Evolutionary conservation across 1,284 basidiomycete genomes (phyloP).

Genomic region (Ustilago sp.): DNA sequence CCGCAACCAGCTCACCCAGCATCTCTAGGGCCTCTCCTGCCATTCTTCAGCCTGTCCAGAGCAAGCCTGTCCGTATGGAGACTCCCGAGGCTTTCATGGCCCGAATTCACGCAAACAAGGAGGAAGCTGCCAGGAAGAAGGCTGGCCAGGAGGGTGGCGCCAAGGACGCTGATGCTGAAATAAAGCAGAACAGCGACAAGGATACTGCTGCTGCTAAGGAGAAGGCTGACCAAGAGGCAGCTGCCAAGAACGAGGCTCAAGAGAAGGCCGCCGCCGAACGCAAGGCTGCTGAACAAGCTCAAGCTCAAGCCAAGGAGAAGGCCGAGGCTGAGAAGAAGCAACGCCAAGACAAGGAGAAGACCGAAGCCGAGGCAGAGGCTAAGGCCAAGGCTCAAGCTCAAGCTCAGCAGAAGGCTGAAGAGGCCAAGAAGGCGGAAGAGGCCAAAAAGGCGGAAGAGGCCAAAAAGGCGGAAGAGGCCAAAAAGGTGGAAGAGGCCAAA

Average conservation of each 20-base stretch:
- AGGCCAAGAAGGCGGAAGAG: too few species aligned
- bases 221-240: slow-evolving; percentile 46
- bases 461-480: too few species aligned
- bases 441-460: too few species aligned
- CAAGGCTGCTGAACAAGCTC: slow-evolving; percentile 46
- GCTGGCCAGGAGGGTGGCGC: slow-evolving; percentile 40
- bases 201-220: slow-evolving; percentile 48
- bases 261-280: slow-evolving; percentile 44
- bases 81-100: slow-evolving; percentile 63
- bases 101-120: slow-evolving; percentile 54
- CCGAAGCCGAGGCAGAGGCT: slow-evolving; percentile 44
- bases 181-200: slow-evolving; percentile 41
- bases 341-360: slow-evolving; percentile 43
- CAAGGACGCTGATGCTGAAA: slow-evolving; percentile 43
- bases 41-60: slow-evolving; percentile 45
- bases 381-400: slow-evolving; percentile 25
- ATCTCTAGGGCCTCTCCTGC: slow-evolving; percentile 35
- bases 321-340: slow-evolving; percentile 41
- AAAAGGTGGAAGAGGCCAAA: too few species aligned
- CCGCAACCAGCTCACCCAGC: slow-evolving; percentile 39
- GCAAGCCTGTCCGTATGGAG: slow-evolving; percentile 60
- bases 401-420: neutral
- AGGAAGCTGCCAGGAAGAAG: slow-evolving; percentile 58
- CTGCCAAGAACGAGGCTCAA: slow-evolving; percentile 37
- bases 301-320: slow-evolving; percentile 10